Conservation (phyloP, 1,139 yeast genomes). For the Groenewaldozyma sp. region DNA sequence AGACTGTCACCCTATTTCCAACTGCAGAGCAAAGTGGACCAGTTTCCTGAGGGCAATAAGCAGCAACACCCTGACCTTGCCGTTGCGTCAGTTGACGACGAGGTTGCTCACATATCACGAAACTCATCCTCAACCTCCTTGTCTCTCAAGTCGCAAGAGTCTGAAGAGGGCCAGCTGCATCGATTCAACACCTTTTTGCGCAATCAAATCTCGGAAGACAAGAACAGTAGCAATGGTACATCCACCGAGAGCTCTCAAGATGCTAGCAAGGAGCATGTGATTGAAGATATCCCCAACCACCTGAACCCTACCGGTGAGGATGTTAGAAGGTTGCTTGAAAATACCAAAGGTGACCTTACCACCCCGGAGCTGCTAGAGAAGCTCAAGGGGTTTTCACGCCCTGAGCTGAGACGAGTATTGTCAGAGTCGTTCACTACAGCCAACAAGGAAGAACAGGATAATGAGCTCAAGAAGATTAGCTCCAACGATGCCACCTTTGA, state of each 20-base stretch:
- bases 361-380: conserved; percentile 62
- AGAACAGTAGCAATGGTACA: conserved; percentile 1
- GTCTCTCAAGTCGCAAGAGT: conserved; percentile 57
- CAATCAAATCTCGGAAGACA: conserved; percentile 5
- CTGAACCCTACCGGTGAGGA: conserved; percentile 49
- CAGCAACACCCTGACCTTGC: not conserved
- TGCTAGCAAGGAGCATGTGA: not conserved
- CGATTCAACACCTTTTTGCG: conserved; percentile 48
- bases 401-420: conserved; percentile 15
- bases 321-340: conserved; percentile 64
- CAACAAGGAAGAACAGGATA: conserved; percentile 3
- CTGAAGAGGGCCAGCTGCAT: conserved; percentile 88
- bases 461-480: conserved; percentile 1
- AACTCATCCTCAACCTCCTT: conserved; percentile 22
- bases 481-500: conserved; percentile 2
- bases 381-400: conserved; percentile 29
- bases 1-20: too few species aligned
- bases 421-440: conserved; percentile 7
- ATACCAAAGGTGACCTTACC: conserved; percentile 68
- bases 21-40: too few species aligned
- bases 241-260: not conserved
- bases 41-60: too few species aligned
- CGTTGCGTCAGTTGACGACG: too few species aligned
- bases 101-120: too few species aligned
- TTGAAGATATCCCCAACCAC: not conserved